These are phyloP conservation scores for Aureoboletus auriporus DNA, from an alignment of 768 basidiomycete genomes.

Conservation along the genomic window DNA sequence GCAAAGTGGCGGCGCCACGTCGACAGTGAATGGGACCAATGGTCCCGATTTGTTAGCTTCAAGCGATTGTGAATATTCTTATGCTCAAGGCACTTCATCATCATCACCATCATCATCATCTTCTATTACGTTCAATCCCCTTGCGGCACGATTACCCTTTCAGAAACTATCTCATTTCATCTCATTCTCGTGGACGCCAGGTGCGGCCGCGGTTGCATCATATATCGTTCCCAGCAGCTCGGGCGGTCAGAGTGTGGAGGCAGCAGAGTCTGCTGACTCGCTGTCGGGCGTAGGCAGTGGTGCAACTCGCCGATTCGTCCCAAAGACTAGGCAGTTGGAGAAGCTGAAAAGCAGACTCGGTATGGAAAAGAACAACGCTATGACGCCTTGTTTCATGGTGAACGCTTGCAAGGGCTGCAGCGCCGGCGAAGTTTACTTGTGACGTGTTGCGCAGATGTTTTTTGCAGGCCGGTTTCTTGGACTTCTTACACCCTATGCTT, in stretches of 20 bases:
- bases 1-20: conserved; percentile 21
- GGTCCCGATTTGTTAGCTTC: conserved; percentile 9
- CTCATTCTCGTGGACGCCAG: conserved; percentile 49
- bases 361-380: conserved; percentile 26
- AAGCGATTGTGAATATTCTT: conserved; percentile 23
- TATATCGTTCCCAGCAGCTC: conserved; percentile 19
- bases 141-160: conserved; percentile 55
- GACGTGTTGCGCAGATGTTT: conserved; percentile 11
- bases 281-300: conserved; percentile 5
- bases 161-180: conserved; percentile 60
- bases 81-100: conserved; percentile 32
- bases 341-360: conserved; percentile 56
- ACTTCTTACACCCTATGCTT: conserved; percentile 9
- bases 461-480: conserved; percentile 7
- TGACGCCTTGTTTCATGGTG: conserved; percentile 18
- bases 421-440: conserved; percentile 22
- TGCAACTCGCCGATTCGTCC: conserved; percentile 39
- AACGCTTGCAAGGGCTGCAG: conserved; percentile 29
- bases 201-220: conserved; percentile 29
- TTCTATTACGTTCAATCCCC: conserved; percentile 48
- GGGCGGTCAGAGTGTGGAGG: conserved; percentile 7
- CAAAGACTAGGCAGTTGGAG: conserved; percentile 63
- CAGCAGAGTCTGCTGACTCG: conserved; percentile 8
- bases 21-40: conserved; percentile 30
- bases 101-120: conserved; percentile 25